Conservation (phyloP, 306 rosid genomes). For the Gleditsia sinensis region DNA sequence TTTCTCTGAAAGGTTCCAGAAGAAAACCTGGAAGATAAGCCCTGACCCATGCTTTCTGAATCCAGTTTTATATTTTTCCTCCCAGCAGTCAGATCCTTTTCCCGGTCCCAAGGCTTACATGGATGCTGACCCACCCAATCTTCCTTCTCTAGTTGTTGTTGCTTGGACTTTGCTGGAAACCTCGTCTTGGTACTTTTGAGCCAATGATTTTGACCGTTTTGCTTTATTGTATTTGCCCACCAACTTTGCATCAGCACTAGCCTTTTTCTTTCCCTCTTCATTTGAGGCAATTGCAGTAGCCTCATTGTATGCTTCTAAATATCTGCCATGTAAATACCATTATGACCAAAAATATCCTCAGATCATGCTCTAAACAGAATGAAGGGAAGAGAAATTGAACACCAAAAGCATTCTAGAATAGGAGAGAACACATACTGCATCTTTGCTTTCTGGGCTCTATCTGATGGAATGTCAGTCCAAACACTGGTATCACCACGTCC, state of each 20-base stretch:
- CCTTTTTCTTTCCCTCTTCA: constrained; percentile 55
- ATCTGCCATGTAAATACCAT: constrained; percentile 57
- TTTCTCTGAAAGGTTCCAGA: constrained; percentile 72
- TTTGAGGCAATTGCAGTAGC: constrained; percentile 82
- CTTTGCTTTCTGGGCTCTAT: constrained; percentile 92
- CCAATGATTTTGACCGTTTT: constrained; percentile 78
- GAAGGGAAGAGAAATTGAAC: constrained; percentile 21
- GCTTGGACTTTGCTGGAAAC: constrained; percentile 32
- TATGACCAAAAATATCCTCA: constrained; percentile 21
- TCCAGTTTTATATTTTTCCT: constrained; percentile 69
- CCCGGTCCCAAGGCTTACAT: constrained; percentile 99
- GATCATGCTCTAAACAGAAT: not conserved
- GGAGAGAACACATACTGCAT: constrained; percentile 57
- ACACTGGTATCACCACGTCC: constrained; percentile 90
- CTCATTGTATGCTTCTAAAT: constrained; percentile 85
- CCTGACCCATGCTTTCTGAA: constrained; percentile 65
- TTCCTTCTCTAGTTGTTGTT: constrained; percentile 46
- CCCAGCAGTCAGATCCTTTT: constrained; percentile 83
- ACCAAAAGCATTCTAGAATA: constrained; percentile 26
- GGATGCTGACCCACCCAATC: constrained; percentile 93
- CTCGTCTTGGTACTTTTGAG: constrained; percentile 72
- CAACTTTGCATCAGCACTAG: constrained; percentile 69
- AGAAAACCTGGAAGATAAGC: constrained; percentile 74
- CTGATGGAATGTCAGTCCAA: constrained; percentile 92
- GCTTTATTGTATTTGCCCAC: constrained; percentile 85